Evolutionary conservation across 257 asterid genomes (phyloP).

Genomic region (Thymus quinquecostatus): DNA sequence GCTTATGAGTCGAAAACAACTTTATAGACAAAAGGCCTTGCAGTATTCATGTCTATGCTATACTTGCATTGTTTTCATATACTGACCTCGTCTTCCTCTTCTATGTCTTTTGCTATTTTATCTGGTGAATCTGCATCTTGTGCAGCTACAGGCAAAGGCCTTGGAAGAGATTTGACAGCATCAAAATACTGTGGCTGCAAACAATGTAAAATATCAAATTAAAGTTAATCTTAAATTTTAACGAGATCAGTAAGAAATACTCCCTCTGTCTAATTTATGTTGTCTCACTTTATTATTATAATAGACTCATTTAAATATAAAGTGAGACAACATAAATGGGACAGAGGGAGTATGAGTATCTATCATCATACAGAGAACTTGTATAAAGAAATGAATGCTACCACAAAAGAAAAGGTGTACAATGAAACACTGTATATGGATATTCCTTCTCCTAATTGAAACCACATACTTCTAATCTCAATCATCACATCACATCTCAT

Average conservation of each 20-base stretch:
- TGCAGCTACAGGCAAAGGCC: slow-evolving; percentile 71
- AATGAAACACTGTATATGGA: not conserved
- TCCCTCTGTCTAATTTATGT: no score
- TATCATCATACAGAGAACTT: slow-evolving; percentile 5
- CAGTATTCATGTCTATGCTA: slow-evolving; percentile 20
- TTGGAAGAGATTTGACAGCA: slow-evolving; percentile 73
- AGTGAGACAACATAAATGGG: no score
- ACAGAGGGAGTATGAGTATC: no score
- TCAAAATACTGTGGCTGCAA: slow-evolving; percentile 69
- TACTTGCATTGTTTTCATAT: slow-evolving; percentile 20
- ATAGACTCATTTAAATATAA: no score
- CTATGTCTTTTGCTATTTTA: slow-evolving; percentile 48
- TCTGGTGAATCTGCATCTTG: slow-evolving; percentile 53
- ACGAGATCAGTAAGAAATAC: slow-evolving; percentile 9
- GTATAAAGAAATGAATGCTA: not conserved
- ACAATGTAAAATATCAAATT: slow-evolving; percentile 29
- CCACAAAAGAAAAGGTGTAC: slow-evolving; percentile 15
- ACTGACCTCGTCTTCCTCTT: slow-evolving; percentile 79
- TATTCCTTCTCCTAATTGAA: slow-evolving; percentile 1
- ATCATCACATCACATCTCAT: not conserved
- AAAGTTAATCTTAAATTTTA: slow-evolving; percentile 10
- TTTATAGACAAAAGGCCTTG: not conserved
- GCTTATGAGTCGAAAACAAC: not conserved
- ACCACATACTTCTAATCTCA: not conserved
- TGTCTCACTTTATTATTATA: no score